Conservation (phyloP, 2,329 filamentous ascomycete genomes). For the Ophiostoma ulmi region DNA sequence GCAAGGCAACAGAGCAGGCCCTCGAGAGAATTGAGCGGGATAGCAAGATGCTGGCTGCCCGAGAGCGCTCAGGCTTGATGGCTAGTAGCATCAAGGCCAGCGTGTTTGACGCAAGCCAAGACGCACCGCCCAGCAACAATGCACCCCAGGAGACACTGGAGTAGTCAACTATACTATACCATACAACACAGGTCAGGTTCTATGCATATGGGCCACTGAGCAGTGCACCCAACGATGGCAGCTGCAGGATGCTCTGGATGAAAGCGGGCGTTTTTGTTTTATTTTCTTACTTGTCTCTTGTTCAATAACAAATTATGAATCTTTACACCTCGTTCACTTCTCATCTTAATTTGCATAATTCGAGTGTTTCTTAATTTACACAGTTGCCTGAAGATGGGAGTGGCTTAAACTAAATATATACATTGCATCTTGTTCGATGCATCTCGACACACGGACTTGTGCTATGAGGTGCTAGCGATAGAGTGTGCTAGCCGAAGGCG, state of each 20-base stretch:
- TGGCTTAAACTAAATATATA: neutral
- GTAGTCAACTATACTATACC: neutral
- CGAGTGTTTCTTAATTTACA: neutral
- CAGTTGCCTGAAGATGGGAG: neutral
- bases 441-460: neutral
- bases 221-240: neutral
- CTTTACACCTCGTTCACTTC: neutral
- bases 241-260: neutral
- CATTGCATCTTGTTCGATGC: neutral
- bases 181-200: neutral
- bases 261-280: conserved; percentile 12
- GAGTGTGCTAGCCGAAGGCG: conserved; percentile 28
- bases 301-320: neutral
- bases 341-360: too few species aligned
- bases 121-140: neutral
- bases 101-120: conserved; percentile 43
- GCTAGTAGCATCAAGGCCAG: conserved; percentile 59
- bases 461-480: neutral
- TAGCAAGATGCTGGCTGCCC: conserved; percentile 55
- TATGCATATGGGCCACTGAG: neutral
- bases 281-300: neutral
- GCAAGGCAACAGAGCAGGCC: conserved; percentile 41
- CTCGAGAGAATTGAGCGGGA: conserved; percentile 57
- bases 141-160: neutral
- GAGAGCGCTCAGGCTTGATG: conserved; percentile 59